These are phyloP conservation scores for Suillus variegatus DNA, from an alignment of 768 basidiomycete genomes.

Conservation along the genomic window DNA sequence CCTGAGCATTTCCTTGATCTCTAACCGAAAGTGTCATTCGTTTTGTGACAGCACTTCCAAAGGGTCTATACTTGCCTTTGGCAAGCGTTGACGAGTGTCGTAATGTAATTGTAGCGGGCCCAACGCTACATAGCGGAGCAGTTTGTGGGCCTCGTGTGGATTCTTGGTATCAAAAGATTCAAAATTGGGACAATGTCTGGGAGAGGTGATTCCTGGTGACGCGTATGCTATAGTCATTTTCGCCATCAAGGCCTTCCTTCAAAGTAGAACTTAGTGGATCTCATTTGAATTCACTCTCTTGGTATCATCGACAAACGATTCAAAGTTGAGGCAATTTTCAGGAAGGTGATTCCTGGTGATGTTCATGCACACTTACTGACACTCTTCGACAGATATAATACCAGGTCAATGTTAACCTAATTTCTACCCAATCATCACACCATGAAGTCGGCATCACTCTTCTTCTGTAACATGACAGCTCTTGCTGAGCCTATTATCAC, in stretches of 20 bases:
- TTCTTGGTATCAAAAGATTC: neutral
- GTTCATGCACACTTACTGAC: neutral
- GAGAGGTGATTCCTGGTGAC: neutral
- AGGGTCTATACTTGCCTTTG: neutral
- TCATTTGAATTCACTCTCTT: neutral
- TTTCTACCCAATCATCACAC: neutral
- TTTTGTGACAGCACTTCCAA: neutral
- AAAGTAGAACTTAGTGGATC: neutral
- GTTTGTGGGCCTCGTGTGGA: neutral
- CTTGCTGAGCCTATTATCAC: slow-evolving; percentile 14
- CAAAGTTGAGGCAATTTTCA: neutral
- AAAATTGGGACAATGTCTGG: neutral
- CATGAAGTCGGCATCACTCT: slow-evolving; percentile 3
- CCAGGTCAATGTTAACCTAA: no score
- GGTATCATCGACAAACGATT: neutral
- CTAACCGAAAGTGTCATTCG: neutral
- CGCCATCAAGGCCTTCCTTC: neutral
- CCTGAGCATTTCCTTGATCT: neutral
- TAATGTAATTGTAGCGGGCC: neutral
- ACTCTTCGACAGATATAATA: neutral
- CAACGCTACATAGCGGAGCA: neutral
- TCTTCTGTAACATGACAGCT: no score
- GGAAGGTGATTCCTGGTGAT: neutral
- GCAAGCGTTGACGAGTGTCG: neutral
- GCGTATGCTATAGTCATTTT: neutral